A percentile compares a stretch with the other conserved stretches of the same genome.
Evolutionary conservation across 2,329 filamentous ascomycete species (phyloP).

Genomic region (Hawksworthiomyces lignivorus): DNA sequence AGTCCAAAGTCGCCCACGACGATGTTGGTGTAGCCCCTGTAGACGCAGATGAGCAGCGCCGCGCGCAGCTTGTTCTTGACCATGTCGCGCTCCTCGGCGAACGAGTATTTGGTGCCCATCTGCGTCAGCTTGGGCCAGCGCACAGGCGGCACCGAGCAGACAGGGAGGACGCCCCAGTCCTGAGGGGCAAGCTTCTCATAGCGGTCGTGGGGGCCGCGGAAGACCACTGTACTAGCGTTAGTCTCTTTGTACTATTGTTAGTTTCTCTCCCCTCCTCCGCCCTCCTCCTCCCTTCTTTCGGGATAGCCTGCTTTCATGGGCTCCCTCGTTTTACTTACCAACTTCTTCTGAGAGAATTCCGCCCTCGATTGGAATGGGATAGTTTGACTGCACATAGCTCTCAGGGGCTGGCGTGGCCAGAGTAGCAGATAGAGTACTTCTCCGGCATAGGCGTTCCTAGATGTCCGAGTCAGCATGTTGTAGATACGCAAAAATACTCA

Average conservation of each 20-base stretch:
- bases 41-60: conserved; percentile 61
- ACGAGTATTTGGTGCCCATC: conserved; percentile 61
- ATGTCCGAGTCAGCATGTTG: background rate
- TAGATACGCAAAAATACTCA: too few species aligned
- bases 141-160: conserved; percentile 67
- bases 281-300: too few species aligned
- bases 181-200: conserved; percentile 50
- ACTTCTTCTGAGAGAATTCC: conserved; percentile 64
- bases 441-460: conserved; percentile 61
- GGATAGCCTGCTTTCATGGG: too few species aligned
- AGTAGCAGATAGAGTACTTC: conserved; percentile 65
- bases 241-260: too few species aligned
- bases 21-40: conserved; percentile 47
- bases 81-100: conserved; percentile 61
- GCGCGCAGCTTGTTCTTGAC: conserved; percentile 66
- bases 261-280: too few species aligned
- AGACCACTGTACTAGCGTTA: conserved; percentile 47
- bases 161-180: conserved; percentile 52
- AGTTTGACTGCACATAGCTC: conserved; percentile 43
- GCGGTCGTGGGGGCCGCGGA: conserved; percentile 59
- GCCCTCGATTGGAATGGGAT: conserved; percentile 63
- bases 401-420: conserved; percentile 53
- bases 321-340: too few species aligned
- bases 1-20: conserved; percentile 59
- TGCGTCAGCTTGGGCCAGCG: conserved; percentile 66